phyloP scores from a whole-genome alignment of 1,284 basidiomycete genomes.

The Ustilago trichophora region DNA sequence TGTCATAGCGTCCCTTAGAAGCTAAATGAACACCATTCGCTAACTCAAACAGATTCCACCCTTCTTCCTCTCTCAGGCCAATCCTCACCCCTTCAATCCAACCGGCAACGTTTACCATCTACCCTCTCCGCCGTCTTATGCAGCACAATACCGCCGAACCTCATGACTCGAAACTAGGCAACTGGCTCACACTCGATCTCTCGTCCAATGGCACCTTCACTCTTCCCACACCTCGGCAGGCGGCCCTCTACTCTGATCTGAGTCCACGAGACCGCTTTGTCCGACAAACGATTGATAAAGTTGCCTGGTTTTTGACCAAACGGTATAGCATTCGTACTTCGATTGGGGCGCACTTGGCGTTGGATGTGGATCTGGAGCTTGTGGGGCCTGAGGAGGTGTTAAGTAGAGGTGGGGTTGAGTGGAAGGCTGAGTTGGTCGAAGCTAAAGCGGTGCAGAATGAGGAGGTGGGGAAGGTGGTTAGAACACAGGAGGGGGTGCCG shows the following conservation, averaged over 20 bases:
- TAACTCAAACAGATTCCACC: no score
- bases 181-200: constrained; percentile 32
- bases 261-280: constrained; percentile 34
- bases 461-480: not conserved
- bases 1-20: no score
- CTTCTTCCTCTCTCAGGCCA: no score
- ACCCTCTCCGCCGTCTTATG: no score
- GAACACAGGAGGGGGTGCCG: constrained; percentile 6
- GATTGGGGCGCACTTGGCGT: constrained; percentile 17
- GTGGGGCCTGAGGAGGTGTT: constrained; percentile 31
- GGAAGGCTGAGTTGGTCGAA: constrained; percentile 36
- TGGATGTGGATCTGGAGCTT: constrained; percentile 23
- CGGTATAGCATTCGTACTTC: constrained; percentile 11
- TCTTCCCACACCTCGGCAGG: constrained; percentile 14
- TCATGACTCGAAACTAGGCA: constrained; percentile 15
- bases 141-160: no score
- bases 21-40: no score
- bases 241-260: constrained; percentile 10
- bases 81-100: constrained; percentile 3
- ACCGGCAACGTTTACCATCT: constrained; percentile 18
- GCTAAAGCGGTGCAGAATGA: not conserved
- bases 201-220: constrained; percentile 10
- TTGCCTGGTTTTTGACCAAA: constrained; percentile 26
- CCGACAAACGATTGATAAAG: constrained; percentile 11
- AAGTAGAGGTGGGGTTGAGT: constrained; percentile 29